Conservation (phyloP, 2,329 filamentous ascomycete species). For the Orbilia javanica region DNA sequence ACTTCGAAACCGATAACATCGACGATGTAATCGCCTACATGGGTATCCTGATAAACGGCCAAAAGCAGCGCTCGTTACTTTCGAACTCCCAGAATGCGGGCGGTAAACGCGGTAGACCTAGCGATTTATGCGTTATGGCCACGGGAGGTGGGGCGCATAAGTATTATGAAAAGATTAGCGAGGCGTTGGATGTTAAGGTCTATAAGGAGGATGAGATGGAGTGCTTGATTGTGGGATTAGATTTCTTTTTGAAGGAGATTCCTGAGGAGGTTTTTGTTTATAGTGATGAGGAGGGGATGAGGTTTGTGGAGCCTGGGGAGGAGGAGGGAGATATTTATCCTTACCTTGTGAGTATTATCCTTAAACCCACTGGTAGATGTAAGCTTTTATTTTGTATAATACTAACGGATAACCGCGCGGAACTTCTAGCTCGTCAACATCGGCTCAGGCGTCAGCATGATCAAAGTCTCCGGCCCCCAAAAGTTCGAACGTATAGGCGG, state of each 20-base stretch:
- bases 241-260: constrained; percentile 76
- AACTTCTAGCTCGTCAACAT: constrained; percentile 82
- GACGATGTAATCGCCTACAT: constrained; percentile 95
- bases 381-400: neutral
- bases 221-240: constrained; percentile 87
- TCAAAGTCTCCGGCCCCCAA: constrained; percentile 92
- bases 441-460: constrained; percentile 94
- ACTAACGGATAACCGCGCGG: neutral
- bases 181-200: constrained; percentile 83
- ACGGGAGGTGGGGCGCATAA: constrained; percentile 97
- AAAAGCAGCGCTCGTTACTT: constrained; percentile 71
- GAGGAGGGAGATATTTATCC: constrained; percentile 81
- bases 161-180: constrained; percentile 90
- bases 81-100: neutral
- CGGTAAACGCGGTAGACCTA: constrained; percentile 76
- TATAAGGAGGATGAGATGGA: constrained; percentile 98
- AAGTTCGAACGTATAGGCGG: constrained; percentile 89
- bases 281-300: constrained; percentile 89
- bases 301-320: constrained; percentile 80
- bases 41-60: constrained; percentile 79
- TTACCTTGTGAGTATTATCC: constrained; percentile 72
- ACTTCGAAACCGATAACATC: constrained; percentile 94
- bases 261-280: constrained; percentile 98
- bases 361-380: neutral
- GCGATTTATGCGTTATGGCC: constrained; percentile 89